Conservation (phyloP, 2,329 filamentous ascomycete genomes). For the Neophaeococcomyces mojaviensis region DNA sequence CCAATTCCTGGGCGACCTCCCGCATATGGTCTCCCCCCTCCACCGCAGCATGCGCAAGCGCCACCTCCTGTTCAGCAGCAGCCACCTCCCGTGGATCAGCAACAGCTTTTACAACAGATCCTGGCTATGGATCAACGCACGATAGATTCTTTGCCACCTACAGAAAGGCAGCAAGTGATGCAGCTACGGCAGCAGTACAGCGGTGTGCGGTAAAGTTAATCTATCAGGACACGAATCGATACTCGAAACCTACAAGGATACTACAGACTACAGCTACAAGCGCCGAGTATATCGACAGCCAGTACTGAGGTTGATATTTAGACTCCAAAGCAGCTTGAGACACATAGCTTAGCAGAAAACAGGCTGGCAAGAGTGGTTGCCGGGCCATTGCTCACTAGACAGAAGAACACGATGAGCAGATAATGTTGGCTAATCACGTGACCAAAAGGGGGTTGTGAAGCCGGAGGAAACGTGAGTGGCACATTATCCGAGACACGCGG, state of each 20-base stretch:
- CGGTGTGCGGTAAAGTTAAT: constrained; percentile 18
- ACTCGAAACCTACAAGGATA: not conserved
- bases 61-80: constrained; percentile 40
- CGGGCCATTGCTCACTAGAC: no score
- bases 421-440: no score
- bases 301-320: no score
- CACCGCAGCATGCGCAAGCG: constrained; percentile 34
- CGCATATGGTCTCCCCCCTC: constrained; percentile 30
- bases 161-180: constrained; percentile 72
- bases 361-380: no score
- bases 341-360: no score
- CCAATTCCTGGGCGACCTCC: constrained; percentile 24
- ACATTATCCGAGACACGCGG: no score
- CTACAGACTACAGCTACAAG: not conserved
- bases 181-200: constrained; percentile 59
- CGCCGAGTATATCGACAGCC: not conserved
- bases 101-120: constrained; percentile 71
- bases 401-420: no score
- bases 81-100: constrained; percentile 45
- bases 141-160: constrained; percentile 70
- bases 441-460: no score
- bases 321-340: no score
- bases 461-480: no score
- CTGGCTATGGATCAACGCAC: constrained; percentile 71
- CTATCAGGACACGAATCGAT: not conserved